Evolutionary conservation across 108 stramenopile species (phyloP).

Genomic region (Fragilariopsis cylindrus): DNA sequence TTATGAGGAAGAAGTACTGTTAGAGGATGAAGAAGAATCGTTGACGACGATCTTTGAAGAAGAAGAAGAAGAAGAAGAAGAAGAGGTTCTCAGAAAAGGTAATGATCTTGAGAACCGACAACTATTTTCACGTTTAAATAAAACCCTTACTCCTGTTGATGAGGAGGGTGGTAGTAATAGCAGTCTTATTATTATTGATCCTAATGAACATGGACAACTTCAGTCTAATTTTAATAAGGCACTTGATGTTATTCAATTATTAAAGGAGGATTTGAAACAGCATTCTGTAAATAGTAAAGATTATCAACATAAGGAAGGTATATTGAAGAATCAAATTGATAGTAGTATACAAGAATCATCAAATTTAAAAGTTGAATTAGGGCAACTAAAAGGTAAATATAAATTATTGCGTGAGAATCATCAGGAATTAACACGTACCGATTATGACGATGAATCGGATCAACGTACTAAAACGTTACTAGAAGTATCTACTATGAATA

Average conservation of each 20-base stretch:
- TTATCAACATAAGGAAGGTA: not conserved
- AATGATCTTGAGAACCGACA: not conserved
- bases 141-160: not conserved
- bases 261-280: not conserved
- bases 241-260: conserved; percentile 15
- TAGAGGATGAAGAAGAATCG: not conserved
- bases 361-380: not conserved
- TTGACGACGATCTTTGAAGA: not conserved
- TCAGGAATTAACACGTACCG: too few relatives aligned
- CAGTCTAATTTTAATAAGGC: conserved; percentile 5
- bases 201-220: not conserved
- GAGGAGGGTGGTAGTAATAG: not conserved
- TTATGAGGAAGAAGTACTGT: not conserved
- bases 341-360: too few relatives aligned
- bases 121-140: not conserved
- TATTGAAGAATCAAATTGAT: not conserved
- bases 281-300: not conserved
- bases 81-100: not conserved
- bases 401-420: not conserved
- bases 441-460: too few relatives aligned
- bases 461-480: not conserved
- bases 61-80: too few relatives aligned
- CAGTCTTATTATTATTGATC: not conserved
- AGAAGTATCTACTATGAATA: not conserved
- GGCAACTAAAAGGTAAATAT: not conserved